Evolutionary conservation across 352 stramenopile species (phyloP), one percentile per base, ranked within the genome.

Genomic region (Pythium rhizo-oryzae): DNA sequence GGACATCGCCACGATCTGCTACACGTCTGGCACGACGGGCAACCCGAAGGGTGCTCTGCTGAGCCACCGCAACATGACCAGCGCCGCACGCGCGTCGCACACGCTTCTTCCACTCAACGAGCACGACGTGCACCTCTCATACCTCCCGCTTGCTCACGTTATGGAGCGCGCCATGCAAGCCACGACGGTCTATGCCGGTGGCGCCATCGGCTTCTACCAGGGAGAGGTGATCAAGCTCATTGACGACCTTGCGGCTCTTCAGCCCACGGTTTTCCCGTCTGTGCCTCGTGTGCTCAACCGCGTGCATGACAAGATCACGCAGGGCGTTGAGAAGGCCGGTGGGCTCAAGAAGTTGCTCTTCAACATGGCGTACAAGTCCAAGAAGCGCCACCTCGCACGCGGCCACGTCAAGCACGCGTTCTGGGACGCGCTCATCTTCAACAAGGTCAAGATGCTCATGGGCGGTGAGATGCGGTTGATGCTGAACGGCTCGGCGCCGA

Each of bases 101-200:
- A 74, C 66, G 39, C 59, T 67, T 28, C 68, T 79, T n/a, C 62
- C 53, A 16, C 69, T 74, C 16, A 60, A 77, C 37, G 67, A 77
- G 35, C 46, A 66, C 25, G 62, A 78, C 30, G 60, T 67, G 37
- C 60, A 67, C 16, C 50, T 67, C 18, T 97, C 89, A 21, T 99
- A 99, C 77, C 77, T 99, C 35, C 97, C 96, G n/a, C 74, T 99
- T 23, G 84, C 96, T 0, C 97, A 99, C 75, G 96, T 99, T 35
- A 98, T 98, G 62, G 97, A 99, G 81, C 85, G 96, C 8, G 74
- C 90, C 2, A 82, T 98, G 23, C 89, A 96, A 2, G 85, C 76
- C 16, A 82, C 84, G 28, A 86, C 98, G 84, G 12, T 94, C 97
- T 73, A 78, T 71, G 47, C 89, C 72, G 51, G 96, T 85, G 65